Conservation (phyloP, 805 yeast genomes). For the Diddensiella transvaalensis region DNA sequence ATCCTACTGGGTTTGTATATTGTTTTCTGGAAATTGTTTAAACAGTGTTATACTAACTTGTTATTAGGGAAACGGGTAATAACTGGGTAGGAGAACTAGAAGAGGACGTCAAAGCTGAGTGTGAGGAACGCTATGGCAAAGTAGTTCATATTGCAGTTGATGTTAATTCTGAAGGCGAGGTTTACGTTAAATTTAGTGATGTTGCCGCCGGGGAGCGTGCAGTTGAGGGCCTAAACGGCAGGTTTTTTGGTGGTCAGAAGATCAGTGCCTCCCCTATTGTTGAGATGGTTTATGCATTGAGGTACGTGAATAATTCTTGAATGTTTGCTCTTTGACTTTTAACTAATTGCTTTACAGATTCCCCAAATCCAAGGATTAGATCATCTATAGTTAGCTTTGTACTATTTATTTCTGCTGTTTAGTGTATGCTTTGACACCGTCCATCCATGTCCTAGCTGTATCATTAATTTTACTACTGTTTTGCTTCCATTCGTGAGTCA, state of each 20-base stretch:
- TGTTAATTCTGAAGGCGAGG: constrained; percentile 29
- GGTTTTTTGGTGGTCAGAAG: constrained; percentile 35
- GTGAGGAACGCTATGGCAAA: constrained; percentile 36
- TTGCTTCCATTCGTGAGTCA: constrained; percentile 55
- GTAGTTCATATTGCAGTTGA: constrained; percentile 33
- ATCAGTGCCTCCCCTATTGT: constrained; percentile 30
- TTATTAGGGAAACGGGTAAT: constrained; percentile 31
- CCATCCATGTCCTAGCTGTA: constrained; percentile 55
- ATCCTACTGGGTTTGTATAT: constrained; percentile 22
- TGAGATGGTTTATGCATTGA: constrained; percentile 31
- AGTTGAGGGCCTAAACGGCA: constrained; percentile 33
- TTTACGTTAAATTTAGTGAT: constrained; percentile 31
- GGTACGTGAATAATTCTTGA: constrained; percentile 22
- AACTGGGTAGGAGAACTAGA: constrained; percentile 34
- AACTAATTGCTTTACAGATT: constrained; percentile 15
- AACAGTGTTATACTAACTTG: neutral
- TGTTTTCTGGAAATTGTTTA: too few relatives aligned
- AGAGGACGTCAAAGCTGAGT: constrained; percentile 35
- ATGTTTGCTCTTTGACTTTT: neutral
- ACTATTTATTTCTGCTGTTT: neutral
- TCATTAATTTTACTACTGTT: constrained; percentile 44
- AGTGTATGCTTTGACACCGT: constrained; percentile 30
- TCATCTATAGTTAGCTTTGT: too few relatives aligned
- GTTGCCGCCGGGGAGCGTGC: constrained; percentile 28
- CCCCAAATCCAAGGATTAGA: constrained; percentile 21